phyloP scores from a whole-genome alignment of 805 yeast species.

The Sungouiozyma ichnusensis region DNA sequence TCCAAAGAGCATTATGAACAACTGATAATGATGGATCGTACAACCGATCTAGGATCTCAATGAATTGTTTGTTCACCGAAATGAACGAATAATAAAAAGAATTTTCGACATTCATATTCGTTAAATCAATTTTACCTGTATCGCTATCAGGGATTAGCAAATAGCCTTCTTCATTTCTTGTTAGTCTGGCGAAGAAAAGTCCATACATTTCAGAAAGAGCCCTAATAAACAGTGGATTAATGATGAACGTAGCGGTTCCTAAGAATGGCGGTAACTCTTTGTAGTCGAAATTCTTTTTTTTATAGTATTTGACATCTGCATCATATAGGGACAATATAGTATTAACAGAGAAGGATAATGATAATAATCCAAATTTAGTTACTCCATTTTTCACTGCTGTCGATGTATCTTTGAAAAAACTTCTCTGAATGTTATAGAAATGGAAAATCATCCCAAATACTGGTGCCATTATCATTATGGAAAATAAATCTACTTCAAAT shows the following conservation, averaged over 20 bases:
- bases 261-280: constrained; percentile 3
- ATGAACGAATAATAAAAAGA: constrained; percentile 10
- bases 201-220: constrained; percentile 17
- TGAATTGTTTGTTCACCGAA: constrained; percentile 7
- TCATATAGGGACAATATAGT: constrained; percentile 9
- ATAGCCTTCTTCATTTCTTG: constrained; percentile 13
- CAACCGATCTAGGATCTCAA: constrained; percentile 13
- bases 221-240: constrained; percentile 15
- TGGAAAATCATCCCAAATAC: constrained; percentile 16
- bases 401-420: constrained; percentile 5
- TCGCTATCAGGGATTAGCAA: constrained; percentile 5
- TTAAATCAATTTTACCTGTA: constrained; percentile 4
- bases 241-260: constrained; percentile 12
- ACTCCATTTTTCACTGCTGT: constrained; percentile 11
- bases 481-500: constrained; percentile 14
- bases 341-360: constrained; percentile 13
- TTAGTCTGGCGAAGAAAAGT: constrained; percentile 14
- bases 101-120: constrained; percentile 6
- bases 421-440: constrained; percentile 13
- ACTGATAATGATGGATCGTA: constrained; percentile 5
- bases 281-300: not conserved
- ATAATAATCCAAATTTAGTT: constrained; percentile 11
- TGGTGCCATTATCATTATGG: constrained; percentile 15
- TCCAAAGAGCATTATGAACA: constrained; percentile 7
- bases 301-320: constrained; percentile 4